A percentile compares a stretch with the other conserved stretches of the same genome.
Conservation (phyloP, 1,139 yeast genomes). For the Schwanniomyces etchellsii region DNA sequence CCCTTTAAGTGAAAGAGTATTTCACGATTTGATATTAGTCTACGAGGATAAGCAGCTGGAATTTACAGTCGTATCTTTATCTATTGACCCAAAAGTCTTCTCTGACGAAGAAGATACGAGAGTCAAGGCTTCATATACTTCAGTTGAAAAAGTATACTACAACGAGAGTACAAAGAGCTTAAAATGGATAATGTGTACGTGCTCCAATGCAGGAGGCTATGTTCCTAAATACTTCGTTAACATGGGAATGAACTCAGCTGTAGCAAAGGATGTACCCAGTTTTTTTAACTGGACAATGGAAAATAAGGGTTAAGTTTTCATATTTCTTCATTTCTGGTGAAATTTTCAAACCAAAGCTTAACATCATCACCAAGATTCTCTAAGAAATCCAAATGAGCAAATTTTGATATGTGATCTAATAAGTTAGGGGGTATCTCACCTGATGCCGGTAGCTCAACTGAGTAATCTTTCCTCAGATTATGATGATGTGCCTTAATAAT, state of each 20-base stretch:
- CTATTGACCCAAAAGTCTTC: slow-evolving; percentile 22
- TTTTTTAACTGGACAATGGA: slow-evolving; percentile 44
- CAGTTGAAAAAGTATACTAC: slow-evolving; percentile 50
- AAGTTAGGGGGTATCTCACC: background rate
- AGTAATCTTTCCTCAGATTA: background rate
- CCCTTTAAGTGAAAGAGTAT: slow-evolving; percentile 46
- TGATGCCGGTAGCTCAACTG: background rate
- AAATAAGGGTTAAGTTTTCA: slow-evolving; percentile 8
- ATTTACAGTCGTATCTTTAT: slow-evolving; percentile 49
- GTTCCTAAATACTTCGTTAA: slow-evolving; percentile 63
- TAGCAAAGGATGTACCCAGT: slow-evolving; percentile 64
- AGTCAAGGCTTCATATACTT: slow-evolving; percentile 46
- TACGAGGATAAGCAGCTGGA: slow-evolving; percentile 23
- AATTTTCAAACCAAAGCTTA: slow-evolving; percentile 34
- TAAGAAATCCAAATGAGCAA: slow-evolving; percentile 30
- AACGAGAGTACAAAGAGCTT: slow-evolving; percentile 32
- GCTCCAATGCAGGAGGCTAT: slow-evolving; percentile 62
- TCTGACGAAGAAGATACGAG: slow-evolving; percentile 9
- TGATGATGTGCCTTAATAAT: slow-evolving; percentile 19
- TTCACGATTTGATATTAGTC: slow-evolving; percentile 54
- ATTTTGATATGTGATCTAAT: slow-evolving; percentile 12
- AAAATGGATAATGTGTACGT: slow-evolving; percentile 61
- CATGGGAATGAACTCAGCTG: slow-evolving; percentile 47
- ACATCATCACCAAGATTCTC: slow-evolving; percentile 44
- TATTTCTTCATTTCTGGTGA: slow-evolving; percentile 15